A percentile compares a stretch with the other conserved stretches of the same genome.
Conservation (phyloP, 208 protist genomes). For the Trypanosoma theileri region DNA sequence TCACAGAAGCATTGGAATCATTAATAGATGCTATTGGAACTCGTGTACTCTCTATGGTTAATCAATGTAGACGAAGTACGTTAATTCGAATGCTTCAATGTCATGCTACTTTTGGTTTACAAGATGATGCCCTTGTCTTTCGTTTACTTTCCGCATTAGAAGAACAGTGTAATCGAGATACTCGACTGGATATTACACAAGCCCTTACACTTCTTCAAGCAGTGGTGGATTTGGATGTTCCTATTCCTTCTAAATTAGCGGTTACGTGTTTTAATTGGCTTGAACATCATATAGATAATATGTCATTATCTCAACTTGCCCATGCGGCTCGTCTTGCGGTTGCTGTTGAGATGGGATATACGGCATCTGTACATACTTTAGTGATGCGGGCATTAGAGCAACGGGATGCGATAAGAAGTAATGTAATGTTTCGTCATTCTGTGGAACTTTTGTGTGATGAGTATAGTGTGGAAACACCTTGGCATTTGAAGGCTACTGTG, state of each 20-base stretch:
- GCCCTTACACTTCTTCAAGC: conserved; percentile 65
- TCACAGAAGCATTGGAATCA: conserved; percentile 43
- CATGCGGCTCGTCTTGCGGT: conserved; percentile 57
- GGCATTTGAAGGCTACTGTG: conserved; percentile 40
- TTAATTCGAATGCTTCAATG: conserved; percentile 83
- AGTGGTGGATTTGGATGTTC: conserved; percentile 43
- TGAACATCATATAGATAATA: conserved; percentile 46
- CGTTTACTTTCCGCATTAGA: conserved; percentile 41
- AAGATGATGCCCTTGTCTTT: conserved; percentile 50
- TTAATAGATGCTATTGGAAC: conserved; percentile 78
- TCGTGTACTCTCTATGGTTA: conserved; percentile 50
- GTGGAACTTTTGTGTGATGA: conserved; percentile 74
- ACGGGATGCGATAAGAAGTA: conserved; percentile 53
- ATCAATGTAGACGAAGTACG: conserved; percentile 73
- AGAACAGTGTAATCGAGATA: conserved; percentile 56
- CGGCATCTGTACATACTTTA: conserved; percentile 48
- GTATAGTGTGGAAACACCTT: conserved; percentile 75
- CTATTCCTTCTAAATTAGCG: conserved; percentile 46
- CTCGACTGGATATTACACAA: conserved; percentile 60
- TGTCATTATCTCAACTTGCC: conserved; percentile 56
- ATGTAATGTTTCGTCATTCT: conserved; percentile 37
- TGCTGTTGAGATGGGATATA: conserved; percentile 86
- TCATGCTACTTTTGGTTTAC: conserved; percentile 53
- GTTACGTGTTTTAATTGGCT: conserved; percentile 60
- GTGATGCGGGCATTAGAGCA: conserved; percentile 72